Conservation (phyloP, 2,329 filamentous ascomycete genomes). For the Helotiales sp. region DNA sequence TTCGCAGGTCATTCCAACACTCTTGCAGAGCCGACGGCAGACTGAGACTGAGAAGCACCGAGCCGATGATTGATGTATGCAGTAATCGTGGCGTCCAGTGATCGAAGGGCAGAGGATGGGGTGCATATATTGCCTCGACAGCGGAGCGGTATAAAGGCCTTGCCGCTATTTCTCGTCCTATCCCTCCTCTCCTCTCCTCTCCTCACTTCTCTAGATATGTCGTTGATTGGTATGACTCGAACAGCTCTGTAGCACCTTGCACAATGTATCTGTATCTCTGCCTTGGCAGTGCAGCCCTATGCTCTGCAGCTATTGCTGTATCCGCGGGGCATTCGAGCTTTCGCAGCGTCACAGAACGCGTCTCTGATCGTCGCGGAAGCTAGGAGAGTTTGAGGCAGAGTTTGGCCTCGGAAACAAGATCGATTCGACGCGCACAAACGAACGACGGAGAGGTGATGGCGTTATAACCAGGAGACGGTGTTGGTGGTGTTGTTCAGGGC, state of each 20-base stretch:
- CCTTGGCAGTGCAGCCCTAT: constrained; percentile 2
- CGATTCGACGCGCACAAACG: background rate
- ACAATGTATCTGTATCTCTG: background rate
- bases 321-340: background rate
- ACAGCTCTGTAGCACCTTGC: background rate
- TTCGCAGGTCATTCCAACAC: background rate
- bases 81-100: constrained; percentile 5
- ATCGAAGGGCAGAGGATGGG: background rate
- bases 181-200: background rate
- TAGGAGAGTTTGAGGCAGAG: background rate
- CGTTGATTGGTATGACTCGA: background rate
- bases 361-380: background rate
- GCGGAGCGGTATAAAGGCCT: background rate
- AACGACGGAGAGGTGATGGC: background rate
- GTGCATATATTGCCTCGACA: constrained; percentile 6
- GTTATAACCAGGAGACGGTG: no score
- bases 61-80: constrained; percentile 5
- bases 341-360: background rate
- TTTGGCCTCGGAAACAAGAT: background rate
- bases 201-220: background rate
- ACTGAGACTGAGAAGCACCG: constrained; percentile 10
- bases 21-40: background rate
- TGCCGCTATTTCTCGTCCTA: background rate
- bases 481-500: background rate
- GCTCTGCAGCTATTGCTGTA: background rate